Conservation (phyloP, 1,284 basidiomycete genomes). For the Trichosporon asahii region DNA sequence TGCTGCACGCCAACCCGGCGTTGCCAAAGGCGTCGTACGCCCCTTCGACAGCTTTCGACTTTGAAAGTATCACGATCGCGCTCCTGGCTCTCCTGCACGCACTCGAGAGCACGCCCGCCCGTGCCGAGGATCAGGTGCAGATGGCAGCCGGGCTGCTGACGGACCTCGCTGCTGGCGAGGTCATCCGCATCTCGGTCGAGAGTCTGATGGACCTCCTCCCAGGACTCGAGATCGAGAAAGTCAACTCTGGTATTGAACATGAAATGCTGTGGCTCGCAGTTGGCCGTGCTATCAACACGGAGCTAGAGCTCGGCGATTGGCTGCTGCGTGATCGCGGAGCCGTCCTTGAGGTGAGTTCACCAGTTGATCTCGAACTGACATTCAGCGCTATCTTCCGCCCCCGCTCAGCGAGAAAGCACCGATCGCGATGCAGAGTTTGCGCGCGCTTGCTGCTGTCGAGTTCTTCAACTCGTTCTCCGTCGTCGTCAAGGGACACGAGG, state of each 20-base stretch:
- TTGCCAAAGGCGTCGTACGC: constrained; percentile 29
- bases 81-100: constrained; percentile 36
- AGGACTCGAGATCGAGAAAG: constrained; percentile 14
- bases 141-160: constrained; percentile 27
- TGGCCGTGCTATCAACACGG: constrained; percentile 22
- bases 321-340: constrained; percentile 24
- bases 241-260: constrained; percentile 30
- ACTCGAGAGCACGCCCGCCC: constrained; percentile 28
- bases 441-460: constrained; percentile 24
- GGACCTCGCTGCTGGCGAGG: constrained; percentile 31
- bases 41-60: constrained; percentile 32
- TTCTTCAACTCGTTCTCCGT: constrained; percentile 30
- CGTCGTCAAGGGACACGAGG: constrained; percentile 18
- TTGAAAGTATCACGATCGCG: constrained; percentile 30
- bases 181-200: constrained; percentile 31
- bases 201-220: constrained; percentile 24
- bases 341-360: constrained; percentile 28
- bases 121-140: constrained; percentile 26
- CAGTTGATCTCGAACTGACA: background rate
- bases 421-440: constrained; percentile 29
- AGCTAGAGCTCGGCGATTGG: constrained; percentile 31
- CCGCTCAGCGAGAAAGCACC: constrained; percentile 39
- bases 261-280: constrained; percentile 44
- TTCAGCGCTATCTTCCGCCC: constrained; percentile 34
- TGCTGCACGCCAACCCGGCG: constrained; percentile 34